Base-by-base conservation (phyloP, 2,329 filamentous ascomycete genomes). In the Emergomyces africanus region DNA sequence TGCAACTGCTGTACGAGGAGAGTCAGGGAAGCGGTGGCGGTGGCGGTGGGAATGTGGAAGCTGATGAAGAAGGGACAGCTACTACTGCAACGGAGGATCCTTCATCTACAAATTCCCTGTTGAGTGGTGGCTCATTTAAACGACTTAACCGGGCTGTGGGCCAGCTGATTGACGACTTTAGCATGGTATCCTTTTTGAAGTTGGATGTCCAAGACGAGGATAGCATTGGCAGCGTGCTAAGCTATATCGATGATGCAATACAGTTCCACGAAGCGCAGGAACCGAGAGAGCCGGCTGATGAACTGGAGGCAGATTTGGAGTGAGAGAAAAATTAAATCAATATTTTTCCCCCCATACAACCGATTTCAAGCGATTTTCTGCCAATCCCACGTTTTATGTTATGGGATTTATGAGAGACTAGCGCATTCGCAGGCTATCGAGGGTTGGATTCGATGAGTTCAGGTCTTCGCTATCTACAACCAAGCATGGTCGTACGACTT, bases 161-260 rank as follows among this genome's bases (percentile, higher is more conserved):
- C 0, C 84, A 88, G 57, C 77, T 99, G 64, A 96, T 99, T 64
- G 94, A 97, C 72, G 94, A 90, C 73, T 99, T 96, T 75, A 95
- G 90, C 76, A 95, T 99, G 89, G 89, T 99, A 14, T 95, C 89
- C 54, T 99, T 96, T 70, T 78, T 96, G 60, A 89, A 91, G 75
- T 78, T 97, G 50, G 89, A 97, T 69, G 87, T 86, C 33, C 88
- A 94, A 64, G 86, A 95, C 67, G 92, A 97, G 75, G 90, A 97
- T 67, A 97, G 92, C 69, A 85, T 97, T 3, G 86, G 82, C 1
- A 85, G 81, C 1, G 86, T 96, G 30, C 74, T 96, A 66, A 95
- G 90, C 77, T 90, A 95, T 75, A 94, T 96, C 66, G 91, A 96
- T 71, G 90, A 96, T 74, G 88, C 89, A 33, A 94, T 95, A 64